phyloP scores from a whole-genome alignment of 306 rosid species.

The Mimosa pudica region DNA sequence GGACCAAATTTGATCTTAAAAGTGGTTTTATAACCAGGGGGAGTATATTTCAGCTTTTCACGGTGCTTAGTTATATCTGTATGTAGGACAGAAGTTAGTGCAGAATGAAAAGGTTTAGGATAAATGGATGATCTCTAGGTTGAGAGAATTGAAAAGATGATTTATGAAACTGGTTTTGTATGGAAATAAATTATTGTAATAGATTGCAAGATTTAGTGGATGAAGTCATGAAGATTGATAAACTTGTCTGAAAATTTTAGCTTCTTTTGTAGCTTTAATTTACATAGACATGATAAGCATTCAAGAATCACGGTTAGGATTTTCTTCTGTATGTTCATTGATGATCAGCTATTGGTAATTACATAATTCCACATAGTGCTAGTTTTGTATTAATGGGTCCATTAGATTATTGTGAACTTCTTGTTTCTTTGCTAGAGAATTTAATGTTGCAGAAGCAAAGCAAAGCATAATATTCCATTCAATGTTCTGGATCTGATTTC shows the following conservation, averaged over 20 bases:
- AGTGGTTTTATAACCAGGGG: too few relatives aligned
- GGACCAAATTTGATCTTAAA: too few relatives aligned
- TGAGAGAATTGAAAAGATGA: slow-evolving; percentile 17
- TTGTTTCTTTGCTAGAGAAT: background rate
- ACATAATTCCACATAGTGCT: slow-evolving; percentile 13
- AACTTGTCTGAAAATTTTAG: background rate
- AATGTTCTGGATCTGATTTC: slow-evolving; percentile 24
- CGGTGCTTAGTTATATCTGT: background rate
- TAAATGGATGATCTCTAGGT: background rate
- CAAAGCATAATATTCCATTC: slow-evolving; percentile 9
- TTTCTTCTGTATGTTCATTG: background rate
- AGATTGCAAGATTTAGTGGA: background rate
- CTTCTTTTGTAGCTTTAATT: slow-evolving; percentile 19
- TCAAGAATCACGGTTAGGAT: background rate
- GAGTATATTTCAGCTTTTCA: too few relatives aligned
- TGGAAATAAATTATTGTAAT: slow-evolving; percentile 12
- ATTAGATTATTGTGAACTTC: slow-evolving; percentile 9
- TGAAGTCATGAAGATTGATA: slow-evolving; percentile 6
- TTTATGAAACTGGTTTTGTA: slow-evolving; percentile 24
- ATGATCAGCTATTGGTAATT: background rate
- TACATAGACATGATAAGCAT: slow-evolving; percentile 6
- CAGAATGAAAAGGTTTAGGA: background rate
- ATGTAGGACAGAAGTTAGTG: background rate
- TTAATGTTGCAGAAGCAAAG: background rate
- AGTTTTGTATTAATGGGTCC: background rate